Base-by-base conservation (phyloP, 2,329 filamentous ascomycete genomes). In the Plectosphaerella sp. region DNA sequence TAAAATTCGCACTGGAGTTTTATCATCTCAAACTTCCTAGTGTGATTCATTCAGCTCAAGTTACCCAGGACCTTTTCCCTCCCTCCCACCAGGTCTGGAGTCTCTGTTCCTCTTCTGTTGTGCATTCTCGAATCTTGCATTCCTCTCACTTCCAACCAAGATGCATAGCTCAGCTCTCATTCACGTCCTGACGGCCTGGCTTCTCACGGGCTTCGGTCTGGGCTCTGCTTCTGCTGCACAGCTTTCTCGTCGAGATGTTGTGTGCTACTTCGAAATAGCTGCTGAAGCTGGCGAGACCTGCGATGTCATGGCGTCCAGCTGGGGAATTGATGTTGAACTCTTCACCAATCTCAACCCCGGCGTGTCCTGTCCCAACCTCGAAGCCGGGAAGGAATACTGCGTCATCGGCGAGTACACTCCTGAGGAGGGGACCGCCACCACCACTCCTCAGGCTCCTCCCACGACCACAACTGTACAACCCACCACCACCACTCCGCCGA, bases 261-360 rank as follows among this genome's bases (percentile, higher is more conserved):
- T 47, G 15, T 61, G 59, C 52, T 42, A 36, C 49, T 60, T 55
- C 46, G 37, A 45, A 18, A 50, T 48, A 2, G 20, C 48, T 28
- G 53, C 61, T 20, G 54, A 51, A 24, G 52, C 39, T 7, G 62
- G 61, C 16, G 63, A 62, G 53, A 64, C 63, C 18, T 67, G 63
- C 51, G 52, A 54, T n/a, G 57, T 56, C 47, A 59, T 66, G 47
- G 52, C 56, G 24, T 47, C 49, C 16, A 52, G 48, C 55, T 64
- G 62, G 62, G 61, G 57, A 12, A 15, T 62, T 28, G 52, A 51
- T 7, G 52, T 58, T 28, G 51, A 55, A 12, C 53, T 55, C 5
- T 60, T 66, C 22, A 52, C 58, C 51, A 50, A 51, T 7, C 53
- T 62, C 55, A 65, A 64, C 54, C 63, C 63, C 4, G 57, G 58